Conservation (phyloP, 352 stramenopile species). For the Pythium monospermum region DNA sequence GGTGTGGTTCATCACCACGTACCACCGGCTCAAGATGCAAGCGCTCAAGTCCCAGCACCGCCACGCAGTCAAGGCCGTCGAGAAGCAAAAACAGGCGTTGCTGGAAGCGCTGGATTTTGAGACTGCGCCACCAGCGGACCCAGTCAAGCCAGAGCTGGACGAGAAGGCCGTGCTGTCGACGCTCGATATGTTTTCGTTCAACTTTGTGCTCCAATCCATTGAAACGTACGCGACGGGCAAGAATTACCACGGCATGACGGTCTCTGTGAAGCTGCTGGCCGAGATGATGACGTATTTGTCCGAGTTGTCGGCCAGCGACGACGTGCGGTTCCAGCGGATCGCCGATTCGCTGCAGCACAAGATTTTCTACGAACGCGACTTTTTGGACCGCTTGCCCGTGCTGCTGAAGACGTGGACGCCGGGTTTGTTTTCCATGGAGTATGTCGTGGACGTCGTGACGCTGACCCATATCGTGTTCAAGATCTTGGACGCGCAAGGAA, state of each 20-base stretch:
- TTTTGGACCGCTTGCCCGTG: constrained; percentile 76
- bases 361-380: constrained; percentile 86
- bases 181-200: constrained; percentile 90
- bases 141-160: constrained; percentile 50
- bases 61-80: constrained; percentile 40
- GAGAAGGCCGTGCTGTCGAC: constrained; percentile 81
- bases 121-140: constrained; percentile 27
- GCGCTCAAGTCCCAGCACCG: constrained; percentile 64
- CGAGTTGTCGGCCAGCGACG: constrained; percentile 63
- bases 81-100: constrained; percentile 47
- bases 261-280: constrained; percentile 67
- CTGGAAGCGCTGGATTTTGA: constrained; percentile 55
- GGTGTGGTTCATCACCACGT: constrained; percentile 80
- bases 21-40: constrained; percentile 77
- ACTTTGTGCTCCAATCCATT: constrained; percentile 86
- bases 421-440: constrained; percentile 52
- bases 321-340: constrained; percentile 75
- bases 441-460: constrained; percentile 77
- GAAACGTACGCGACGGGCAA: constrained; percentile 79
- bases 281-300: constrained; percentile 87
- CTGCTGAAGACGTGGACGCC: constrained; percentile 77
- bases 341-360: constrained; percentile 85
- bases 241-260: constrained; percentile 79
- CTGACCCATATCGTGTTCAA: constrained; percentile 87
- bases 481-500: constrained; percentile 77